phyloP scores from a whole-genome alignment of 2,329 filamentous ascomycete genomes.

The Plectosphaerella plurivora region DNA sequence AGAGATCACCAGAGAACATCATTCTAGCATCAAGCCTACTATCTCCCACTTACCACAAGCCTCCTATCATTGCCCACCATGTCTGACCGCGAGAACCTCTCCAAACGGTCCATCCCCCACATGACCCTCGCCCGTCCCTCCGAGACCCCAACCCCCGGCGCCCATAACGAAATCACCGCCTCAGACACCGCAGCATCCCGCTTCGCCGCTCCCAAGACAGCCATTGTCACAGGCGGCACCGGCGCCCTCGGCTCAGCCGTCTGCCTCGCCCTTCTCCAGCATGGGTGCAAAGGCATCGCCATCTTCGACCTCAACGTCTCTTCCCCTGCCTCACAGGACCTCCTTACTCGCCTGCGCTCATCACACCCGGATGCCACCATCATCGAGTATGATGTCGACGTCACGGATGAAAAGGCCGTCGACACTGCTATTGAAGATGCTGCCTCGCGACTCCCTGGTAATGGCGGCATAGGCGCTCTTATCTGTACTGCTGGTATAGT shows the following conservation, averaged over 20 bases:
- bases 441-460: slow-evolving; percentile 57
- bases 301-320: slow-evolving; percentile 55
- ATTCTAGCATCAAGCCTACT: no score
- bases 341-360: slow-evolving; percentile 37
- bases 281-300: slow-evolving; percentile 54
- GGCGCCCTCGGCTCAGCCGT: slow-evolving; percentile 60
- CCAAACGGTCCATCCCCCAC: slow-evolving; percentile 17
- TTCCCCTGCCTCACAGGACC: slow-evolving; percentile 21
- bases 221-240: slow-evolving; percentile 59
- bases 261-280: slow-evolving; percentile 66
- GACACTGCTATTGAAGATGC: slow-evolving; percentile 54
- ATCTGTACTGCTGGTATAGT: slow-evolving; percentile 68
- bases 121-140: slow-evolving; percentile 17
- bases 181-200: slow-evolving; percentile 12
- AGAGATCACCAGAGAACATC: no score
- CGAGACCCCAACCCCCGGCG: slow-evolving; percentile 5
- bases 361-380: slow-evolving; percentile 53
- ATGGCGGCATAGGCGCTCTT: slow-evolving; percentile 44
- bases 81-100: slow-evolving; percentile 11
- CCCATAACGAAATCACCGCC: slow-evolving; percentile 5
- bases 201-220: slow-evolving; percentile 25
- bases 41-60: no score
- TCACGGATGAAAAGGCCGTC: slow-evolving; percentile 48
- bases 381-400: slow-evolving; percentile 48
- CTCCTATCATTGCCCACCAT: background rate